A percentile compares a stretch with the other conserved stretches of the same genome.
These are phyloP conservation scores for Saccharata proteae DNA, from an alignment of 2,329 filamentous ascomycete species.

Conservation along the genomic window DNA sequence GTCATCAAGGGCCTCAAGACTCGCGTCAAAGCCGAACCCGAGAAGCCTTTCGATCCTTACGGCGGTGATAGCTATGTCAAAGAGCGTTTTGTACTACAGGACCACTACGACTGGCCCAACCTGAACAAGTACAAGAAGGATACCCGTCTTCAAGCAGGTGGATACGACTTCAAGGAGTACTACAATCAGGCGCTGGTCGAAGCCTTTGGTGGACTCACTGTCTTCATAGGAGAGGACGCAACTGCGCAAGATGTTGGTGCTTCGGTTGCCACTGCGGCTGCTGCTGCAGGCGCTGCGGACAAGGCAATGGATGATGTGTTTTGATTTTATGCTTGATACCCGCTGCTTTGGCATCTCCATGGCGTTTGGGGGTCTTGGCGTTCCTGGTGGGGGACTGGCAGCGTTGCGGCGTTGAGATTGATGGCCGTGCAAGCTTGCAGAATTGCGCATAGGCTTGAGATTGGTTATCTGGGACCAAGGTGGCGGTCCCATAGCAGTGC, in stretches of 20 bases:
- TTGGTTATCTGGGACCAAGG: too few relatives aligned
- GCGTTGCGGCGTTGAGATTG: too few relatives aligned
- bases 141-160: constrained; percentile 57
- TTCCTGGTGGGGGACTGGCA: too few relatives aligned
- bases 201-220: constrained; percentile 78
- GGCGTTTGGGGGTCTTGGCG: too few relatives aligned
- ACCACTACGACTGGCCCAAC: constrained; percentile 63
- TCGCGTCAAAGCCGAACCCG: constrained; percentile 45
- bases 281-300: constrained; percentile 44
- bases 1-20: constrained; percentile 72
- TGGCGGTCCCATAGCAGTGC: too few relatives aligned
- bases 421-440: too few relatives aligned
- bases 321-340: too few relatives aligned
- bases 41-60: constrained; percentile 80
- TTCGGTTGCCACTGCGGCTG: constrained; percentile 34
- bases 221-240: constrained; percentile 70
- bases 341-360: neutral
- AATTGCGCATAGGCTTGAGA: too few relatives aligned
- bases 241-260: constrained; percentile 26
- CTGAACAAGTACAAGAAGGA: constrained; percentile 56
- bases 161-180: constrained; percentile 74
- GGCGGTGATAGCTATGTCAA: constrained; percentile 55
- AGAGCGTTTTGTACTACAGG: constrained; percentile 57
- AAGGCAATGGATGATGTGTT: constrained; percentile 33
- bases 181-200: constrained; percentile 71